These are phyloP conservation scores for Trypethelium eluteriae DNA, from an alignment of 495 filamentous ascomycete genomes.

Conservation along the genomic window DNA sequence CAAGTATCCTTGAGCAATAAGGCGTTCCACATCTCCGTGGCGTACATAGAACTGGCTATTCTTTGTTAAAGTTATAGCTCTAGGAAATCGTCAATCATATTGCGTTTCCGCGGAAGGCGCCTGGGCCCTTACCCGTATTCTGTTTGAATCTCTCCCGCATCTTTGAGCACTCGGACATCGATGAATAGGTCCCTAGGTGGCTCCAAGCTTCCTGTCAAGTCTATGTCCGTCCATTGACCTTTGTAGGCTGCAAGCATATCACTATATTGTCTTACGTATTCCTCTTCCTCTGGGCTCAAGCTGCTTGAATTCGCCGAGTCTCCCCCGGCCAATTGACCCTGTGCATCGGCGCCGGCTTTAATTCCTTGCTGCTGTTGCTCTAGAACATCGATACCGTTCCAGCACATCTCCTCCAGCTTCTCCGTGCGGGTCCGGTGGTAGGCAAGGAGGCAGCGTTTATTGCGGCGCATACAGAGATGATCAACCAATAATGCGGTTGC, in stretches of 20 bases:
- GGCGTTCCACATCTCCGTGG: slow-evolving; percentile 88
- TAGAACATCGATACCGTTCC: slow-evolving; percentile 75
- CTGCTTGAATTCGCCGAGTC: slow-evolving; percentile 57
- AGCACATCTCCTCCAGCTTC: slow-evolving; percentile 89
- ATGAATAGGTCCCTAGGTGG: slow-evolving; percentile 94
- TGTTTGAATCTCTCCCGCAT: slow-evolving; percentile 97
- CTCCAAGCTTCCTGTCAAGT: slow-evolving; percentile 89
- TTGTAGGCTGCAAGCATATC: slow-evolving; percentile 95
- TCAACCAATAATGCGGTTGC: slow-evolving; percentile 86
- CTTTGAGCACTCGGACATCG: slow-evolving; percentile 91
- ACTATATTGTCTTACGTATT: slow-evolving; percentile 84
- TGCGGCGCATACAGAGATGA: slow-evolving; percentile 88
- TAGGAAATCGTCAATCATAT: slow-evolving; percentile 31
- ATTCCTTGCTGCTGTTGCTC: slow-evolving; percentile 49
- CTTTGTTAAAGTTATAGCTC: slow-evolving; percentile 91
- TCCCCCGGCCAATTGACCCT: not conserved
- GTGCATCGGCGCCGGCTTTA: slow-evolving; percentile 25
- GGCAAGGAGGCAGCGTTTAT: slow-evolving; percentile 91
- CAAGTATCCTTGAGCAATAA: slow-evolving; percentile 95
- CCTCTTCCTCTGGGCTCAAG: slow-evolving; percentile 93
- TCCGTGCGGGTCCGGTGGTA: slow-evolving; percentile 87
- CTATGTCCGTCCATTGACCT: slow-evolving; percentile 97
- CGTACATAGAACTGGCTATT: slow-evolving; percentile 97
- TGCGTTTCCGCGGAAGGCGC: not conserved
- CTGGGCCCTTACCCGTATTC: slow-evolving; percentile 77